Percentiles rank a stretch among this genome's conserved stretches.
These are phyloP conservation scores for Dunaliella salina DNA, from an alignment of 163 green algal genomes.

Conservation along the genomic window DNA sequence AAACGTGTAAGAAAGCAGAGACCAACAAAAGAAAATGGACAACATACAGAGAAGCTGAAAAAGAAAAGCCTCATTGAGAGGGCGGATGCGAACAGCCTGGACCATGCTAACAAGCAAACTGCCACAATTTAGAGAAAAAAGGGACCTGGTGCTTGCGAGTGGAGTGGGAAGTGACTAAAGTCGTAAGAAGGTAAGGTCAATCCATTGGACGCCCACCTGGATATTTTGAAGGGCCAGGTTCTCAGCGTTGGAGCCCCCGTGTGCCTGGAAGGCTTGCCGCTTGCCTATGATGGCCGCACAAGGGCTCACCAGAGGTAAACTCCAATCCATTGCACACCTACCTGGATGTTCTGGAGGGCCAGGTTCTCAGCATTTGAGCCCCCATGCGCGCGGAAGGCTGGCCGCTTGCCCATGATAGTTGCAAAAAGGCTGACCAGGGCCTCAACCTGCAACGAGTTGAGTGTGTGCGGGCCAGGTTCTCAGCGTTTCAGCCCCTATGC, in stretches of 20 bases:
- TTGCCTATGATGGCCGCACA: conserved; percentile 75
- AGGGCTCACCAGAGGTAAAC: conserved; percentile 72
- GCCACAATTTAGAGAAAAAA: too few species aligned
- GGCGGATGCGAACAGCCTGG: too few species aligned
- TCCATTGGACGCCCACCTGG: too few species aligned
- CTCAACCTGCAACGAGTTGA: conserved; percentile 25
- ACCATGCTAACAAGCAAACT: too few species aligned
- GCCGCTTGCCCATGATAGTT: conserved; percentile 68
- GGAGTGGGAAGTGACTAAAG: too few species aligned
- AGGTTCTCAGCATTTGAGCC: conserved; percentile 85
- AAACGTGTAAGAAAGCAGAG: too few species aligned
- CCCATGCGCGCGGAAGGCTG: conserved; percentile 77
- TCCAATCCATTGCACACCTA: too few species aligned
- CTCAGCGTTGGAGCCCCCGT: conserved; percentile 79
- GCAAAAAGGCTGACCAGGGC: conserved; percentile 76
- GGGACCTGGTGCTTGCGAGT: too few species aligned
- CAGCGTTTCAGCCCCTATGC: conserved; percentile 72
- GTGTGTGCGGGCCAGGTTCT: conserved; percentile 95
- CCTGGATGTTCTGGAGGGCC: conserved; percentile 66
- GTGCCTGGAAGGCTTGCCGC: conserved; percentile 69
- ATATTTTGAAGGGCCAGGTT: conserved; percentile 83
- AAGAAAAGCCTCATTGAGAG: too few species aligned
- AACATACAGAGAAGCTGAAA: too few species aligned
- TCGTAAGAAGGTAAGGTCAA: too few species aligned
- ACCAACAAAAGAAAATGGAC: too few species aligned